phyloP scores from a whole-genome alignment of 805 yeast species.

The Wickerhamomyces rabaulensis region DNA sequence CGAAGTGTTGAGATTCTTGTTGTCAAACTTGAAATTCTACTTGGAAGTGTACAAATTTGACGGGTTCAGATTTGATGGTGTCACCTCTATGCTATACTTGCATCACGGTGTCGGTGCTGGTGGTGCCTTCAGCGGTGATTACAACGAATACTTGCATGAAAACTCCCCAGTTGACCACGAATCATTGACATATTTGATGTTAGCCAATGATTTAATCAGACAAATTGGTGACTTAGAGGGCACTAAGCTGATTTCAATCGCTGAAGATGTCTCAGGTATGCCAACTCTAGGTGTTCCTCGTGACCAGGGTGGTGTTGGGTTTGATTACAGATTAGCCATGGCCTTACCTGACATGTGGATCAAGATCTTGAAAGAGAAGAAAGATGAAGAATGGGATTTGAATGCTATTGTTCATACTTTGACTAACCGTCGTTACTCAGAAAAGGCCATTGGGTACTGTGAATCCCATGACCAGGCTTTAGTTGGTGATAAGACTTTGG shows the following conservation, averaged over 20 bases:
- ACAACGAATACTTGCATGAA: conserved; percentile 81
- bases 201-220: conserved; percentile 77
- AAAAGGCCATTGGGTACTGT: conserved; percentile 85
- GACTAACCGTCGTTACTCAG: conserved; percentile 83
- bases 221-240: conserved; percentile 40
- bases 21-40: conserved; percentile 80
- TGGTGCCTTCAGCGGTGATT: conserved; percentile 83
- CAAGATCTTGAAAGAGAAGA: conserved; percentile 75
- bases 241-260: conserved; percentile 66
- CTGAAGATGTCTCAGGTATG: conserved; percentile 97
- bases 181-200: conserved; percentile 79
- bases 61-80: conserved; percentile 96
- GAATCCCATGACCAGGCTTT: conserved; percentile 97
- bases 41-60: conserved; percentile 82
- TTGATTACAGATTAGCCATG: conserved; percentile 92
- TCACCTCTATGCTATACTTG: conserved; percentile 83
- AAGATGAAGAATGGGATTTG: conserved; percentile 91
- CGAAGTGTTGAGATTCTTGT: conserved; percentile 82
- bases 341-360: conserved; percentile 99
- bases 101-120: conserved; percentile 91
- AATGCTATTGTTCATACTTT: conserved; percentile 74
- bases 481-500: conserved; percentile 94
- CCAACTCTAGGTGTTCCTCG: conserved; percentile 86
- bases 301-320: conserved; percentile 79
- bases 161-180: conserved; percentile 78